Evolutionary conservation across 2,329 filamentous ascomycete species (phyloP).

Genomic region (Zarea fungicola): DNA sequence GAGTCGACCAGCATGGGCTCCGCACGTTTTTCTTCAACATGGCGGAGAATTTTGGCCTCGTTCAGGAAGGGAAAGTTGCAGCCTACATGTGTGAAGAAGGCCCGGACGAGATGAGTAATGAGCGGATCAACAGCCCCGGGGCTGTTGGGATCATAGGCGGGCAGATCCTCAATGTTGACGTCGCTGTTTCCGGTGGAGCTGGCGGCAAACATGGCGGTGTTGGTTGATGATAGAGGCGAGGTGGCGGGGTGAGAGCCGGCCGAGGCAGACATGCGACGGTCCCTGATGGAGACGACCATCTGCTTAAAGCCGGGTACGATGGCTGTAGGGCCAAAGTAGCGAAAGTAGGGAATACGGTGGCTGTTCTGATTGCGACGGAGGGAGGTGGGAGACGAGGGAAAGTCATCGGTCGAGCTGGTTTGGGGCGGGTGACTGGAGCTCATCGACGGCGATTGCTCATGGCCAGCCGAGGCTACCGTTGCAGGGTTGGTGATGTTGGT

Average conservation of each 20-base stretch:
- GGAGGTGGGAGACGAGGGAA: conserved; percentile 33
- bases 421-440: conserved; percentile 4
- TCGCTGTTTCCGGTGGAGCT: conserved; percentile 39
- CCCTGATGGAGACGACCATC: conserved; percentile 76
- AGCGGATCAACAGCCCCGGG: conserved; percentile 65
- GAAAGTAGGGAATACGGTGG: conserved; percentile 77
- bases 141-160: conserved; percentile 72
- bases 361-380: conserved; percentile 41
- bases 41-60: conserved; percentile 64
- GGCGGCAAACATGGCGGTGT: conserved; percentile 30
- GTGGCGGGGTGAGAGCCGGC: conserved; percentile 50
- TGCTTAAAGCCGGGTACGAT: conserved; percentile 91
- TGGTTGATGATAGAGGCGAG: conserved; percentile 42
- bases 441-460: conserved; percentile 4
- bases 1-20: conserved; percentile 84
- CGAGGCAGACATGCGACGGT: conserved; percentile 54
- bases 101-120: conserved; percentile 70
- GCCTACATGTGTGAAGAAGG: conserved; percentile 76
- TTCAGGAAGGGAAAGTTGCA: conserved; percentile 83
- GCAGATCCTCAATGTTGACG: conserved; percentile 49
- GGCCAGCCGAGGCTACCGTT: not conserved
- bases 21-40: conserved; percentile 73
- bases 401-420: conserved; percentile 20
- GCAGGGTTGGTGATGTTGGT: not conserved
- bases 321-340: conserved; percentile 85